phyloP scores from a whole-genome alignment of 2,329 filamentous ascomycete species.

The Xylaria sp. region DNA sequence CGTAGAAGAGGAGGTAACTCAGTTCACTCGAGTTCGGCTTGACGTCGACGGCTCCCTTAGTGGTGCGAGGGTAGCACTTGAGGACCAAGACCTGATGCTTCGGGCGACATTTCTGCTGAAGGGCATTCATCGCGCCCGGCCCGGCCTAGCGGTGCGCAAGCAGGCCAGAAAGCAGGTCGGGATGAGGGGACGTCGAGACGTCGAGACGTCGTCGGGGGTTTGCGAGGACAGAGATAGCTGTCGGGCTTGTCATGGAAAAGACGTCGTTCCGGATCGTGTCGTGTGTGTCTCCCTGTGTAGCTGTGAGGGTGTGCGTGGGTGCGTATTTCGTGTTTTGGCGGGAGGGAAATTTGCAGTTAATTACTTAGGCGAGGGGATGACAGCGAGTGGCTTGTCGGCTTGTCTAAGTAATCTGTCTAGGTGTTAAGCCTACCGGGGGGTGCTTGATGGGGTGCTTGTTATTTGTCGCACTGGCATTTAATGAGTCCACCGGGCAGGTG shows the following conservation, averaged over 20 bases:
- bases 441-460: neutral
- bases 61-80: conserved; percentile 93
- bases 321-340: conserved; percentile 18
- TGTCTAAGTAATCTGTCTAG: too few species aligned
- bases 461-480: neutral
- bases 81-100: conserved; percentile 96
- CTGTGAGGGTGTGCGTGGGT: conserved; percentile 1
- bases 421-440: too few species aligned
- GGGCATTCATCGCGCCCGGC: conserved; percentile 59
- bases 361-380: conserved; percentile 10
- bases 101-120: conserved; percentile 74
- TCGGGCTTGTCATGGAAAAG: conserved; percentile 11
- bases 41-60: conserved; percentile 88
- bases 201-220: conserved; percentile 1
- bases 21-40: conserved; percentile 97
- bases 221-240: conserved; percentile 5
- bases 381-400: too few species aligned
- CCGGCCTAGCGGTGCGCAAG: conserved; percentile 18
- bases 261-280: neutral
- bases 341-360: conserved; percentile 23
- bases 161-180: conserved; percentile 10
- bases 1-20: conserved; percentile 96
- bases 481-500: neutral
- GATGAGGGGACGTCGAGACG: conserved; percentile 7
- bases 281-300: neutral